phyloP scores from a whole-genome alignment of 768 basidiomycete species.

The Pleurotus ostreatus region DNA sequence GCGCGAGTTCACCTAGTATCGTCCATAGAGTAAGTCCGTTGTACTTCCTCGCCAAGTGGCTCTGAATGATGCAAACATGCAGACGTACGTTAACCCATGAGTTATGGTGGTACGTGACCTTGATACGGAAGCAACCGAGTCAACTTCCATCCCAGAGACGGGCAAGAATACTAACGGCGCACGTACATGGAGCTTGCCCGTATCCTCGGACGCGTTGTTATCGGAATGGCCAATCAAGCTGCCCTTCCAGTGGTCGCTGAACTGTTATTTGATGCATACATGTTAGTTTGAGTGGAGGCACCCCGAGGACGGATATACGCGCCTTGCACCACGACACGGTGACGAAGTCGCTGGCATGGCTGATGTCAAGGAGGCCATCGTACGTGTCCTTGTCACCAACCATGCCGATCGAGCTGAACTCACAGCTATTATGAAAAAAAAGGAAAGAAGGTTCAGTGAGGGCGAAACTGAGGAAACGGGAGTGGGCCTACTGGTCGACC shows the following conservation, averaged over 20 bases:
- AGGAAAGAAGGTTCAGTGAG: neutral
- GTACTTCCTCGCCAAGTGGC: neutral
- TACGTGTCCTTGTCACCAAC: neutral
- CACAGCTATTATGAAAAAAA: neutral
- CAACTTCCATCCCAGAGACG: neutral
- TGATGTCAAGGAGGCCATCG: neutral
- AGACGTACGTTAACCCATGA: neutral
- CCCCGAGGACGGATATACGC: neutral
- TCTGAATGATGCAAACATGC: neutral
- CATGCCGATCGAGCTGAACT: slow-evolving; percentile 1
- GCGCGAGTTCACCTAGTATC: slow-evolving; percentile 1
- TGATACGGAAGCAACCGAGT: neutral
- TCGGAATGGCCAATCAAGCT: slow-evolving; percentile 42
- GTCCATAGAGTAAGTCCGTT: neutral
- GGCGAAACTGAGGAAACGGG: neutral
- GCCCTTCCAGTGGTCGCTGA: slow-evolving; percentile 38
- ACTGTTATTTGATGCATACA: neutral
- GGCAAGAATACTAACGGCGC: neutral
- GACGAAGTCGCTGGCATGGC: slow-evolving; percentile 1
- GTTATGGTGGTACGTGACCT: slow-evolving; percentile 4
- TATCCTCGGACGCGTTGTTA: slow-evolving; percentile 32
- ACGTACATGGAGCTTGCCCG: slow-evolving; percentile 1
- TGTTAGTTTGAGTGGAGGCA: no score
- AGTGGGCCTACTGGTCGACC: neutral
- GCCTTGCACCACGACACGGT: slow-evolving; percentile 3